A percentile compares a stretch with the other conserved stretches of the same genome.
Conservation (phyloP, 2,329 filamentous ascomycete genomes). For the Laburnicola sp. region DNA sequence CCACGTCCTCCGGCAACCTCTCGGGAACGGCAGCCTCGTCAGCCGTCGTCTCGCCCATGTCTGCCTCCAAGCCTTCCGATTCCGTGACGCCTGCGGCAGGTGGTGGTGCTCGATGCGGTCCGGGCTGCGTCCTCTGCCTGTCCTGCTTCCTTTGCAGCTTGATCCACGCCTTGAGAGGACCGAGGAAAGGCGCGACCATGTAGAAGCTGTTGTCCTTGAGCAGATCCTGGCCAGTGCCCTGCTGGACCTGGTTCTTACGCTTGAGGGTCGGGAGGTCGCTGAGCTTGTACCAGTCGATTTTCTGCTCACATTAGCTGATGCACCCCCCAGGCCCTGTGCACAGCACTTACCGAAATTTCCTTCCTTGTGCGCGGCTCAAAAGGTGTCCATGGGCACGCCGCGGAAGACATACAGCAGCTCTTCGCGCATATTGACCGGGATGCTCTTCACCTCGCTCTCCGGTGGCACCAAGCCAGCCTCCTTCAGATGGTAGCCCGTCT, state of each 20-base stretch:
- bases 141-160: constrained; percentile 79
- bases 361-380: constrained; percentile 93
- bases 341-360: constrained; percentile 71
- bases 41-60: constrained; percentile 33
- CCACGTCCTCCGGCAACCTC: constrained; percentile 19
- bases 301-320: constrained; percentile 44
- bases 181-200: constrained; percentile 94
- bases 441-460: constrained; percentile 73
- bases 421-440: constrained; percentile 86
- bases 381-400: constrained; percentile 80
- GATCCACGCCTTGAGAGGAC: constrained; percentile 86
- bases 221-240: constrained; percentile 56
- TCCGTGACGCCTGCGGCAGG: constrained; percentile 31
- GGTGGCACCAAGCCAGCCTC: constrained; percentile 73
- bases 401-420: constrained; percentile 91
- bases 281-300: constrained; percentile 92
- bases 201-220: constrained; percentile 87
- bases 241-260: constrained; percentile 65
- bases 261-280: constrained; percentile 82
- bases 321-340: neutral
- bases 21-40: constrained; percentile 23
- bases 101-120: constrained; percentile 21
- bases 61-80: constrained; percentile 34
- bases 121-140: constrained; percentile 48
- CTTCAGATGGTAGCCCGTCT: constrained; percentile 85